A percentile compares a stretch with the other conserved stretches of the same genome.
These are phyloP conservation scores for Acer yangbiense DNA, from an alignment of 345 rosid genomes.

Conservation along the genomic window DNA sequence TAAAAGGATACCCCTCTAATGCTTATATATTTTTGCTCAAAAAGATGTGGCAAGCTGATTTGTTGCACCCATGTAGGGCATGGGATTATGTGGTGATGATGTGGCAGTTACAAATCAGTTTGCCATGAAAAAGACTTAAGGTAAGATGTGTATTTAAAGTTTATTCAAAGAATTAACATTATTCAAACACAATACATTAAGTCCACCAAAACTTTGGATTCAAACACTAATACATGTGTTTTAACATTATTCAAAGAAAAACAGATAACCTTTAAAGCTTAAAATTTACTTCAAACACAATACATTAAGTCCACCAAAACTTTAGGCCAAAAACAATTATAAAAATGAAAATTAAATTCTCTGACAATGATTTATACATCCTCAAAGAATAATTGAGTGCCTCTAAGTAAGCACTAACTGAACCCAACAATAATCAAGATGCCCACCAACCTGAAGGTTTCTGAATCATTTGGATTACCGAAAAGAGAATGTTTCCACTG, in stretches of 20 bases:
- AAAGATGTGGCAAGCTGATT: not conserved
- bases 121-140: not conserved
- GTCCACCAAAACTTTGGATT: not conserved
- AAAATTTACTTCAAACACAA: not conserved
- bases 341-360: not conserved
- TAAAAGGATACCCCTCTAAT: not conserved
- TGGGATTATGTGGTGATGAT: not conserved
- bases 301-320: not conserved
- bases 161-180: not conserved
- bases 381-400: not conserved
- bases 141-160: too few relatives aligned
- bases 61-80: not conserved
- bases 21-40: not conserved
- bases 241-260: not conserved
- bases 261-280: not conserved
- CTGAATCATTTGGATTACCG: slow-evolving; percentile 94
- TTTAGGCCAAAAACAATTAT: not conserved
- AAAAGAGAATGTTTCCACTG: slow-evolving; percentile 94
- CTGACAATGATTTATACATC: not conserved
- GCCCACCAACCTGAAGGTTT: slow-evolving; percentile 81
- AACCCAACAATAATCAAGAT: slow-evolving; percentile 5
- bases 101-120: not conserved
- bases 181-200: not conserved
- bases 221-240: not conserved
- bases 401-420: not conserved